Percentiles rank a stretch among this genome's conserved stretches.
Conservation (phyloP, 2,329 filamentous ascomycete species). For the Daldinia sp. region DNA sequence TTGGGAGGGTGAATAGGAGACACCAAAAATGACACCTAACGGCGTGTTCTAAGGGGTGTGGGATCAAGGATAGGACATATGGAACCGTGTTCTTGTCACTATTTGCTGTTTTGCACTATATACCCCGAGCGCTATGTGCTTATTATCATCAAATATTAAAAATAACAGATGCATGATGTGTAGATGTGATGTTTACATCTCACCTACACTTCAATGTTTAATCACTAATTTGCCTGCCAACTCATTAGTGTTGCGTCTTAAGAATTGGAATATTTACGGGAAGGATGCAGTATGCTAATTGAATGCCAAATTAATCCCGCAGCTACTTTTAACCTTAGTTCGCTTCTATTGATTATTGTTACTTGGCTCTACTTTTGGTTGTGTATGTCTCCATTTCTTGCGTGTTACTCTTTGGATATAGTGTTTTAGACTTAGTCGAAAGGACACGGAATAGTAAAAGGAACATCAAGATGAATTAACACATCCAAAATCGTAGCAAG, state of each 20-base stretch:
- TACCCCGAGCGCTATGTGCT: slow-evolving; percentile 28
- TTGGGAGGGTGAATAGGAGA: slow-evolving; percentile 23
- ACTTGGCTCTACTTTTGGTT: no score
- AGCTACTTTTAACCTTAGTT: no score
- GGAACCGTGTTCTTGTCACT: slow-evolving; percentile 5
- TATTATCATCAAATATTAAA: not conserved
- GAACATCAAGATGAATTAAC: not conserved
- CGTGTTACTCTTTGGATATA: no score
- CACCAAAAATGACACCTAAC: slow-evolving; percentile 19
- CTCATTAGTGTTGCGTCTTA: not conserved
- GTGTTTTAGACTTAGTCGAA: no score
- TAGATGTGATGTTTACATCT: slow-evolving; percentile 7
- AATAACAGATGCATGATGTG: not conserved
- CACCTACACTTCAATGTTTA: not conserved
- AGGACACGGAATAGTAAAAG: not conserved
- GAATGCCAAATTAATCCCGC: no score
- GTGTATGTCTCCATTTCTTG: no score
- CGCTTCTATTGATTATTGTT: no score
- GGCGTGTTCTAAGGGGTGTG: slow-evolving; percentile 2
- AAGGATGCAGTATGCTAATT: not conserved
- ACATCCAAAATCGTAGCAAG: not conserved
- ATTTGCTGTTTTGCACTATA: slow-evolving; percentile 23
- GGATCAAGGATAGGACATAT: slow-evolving; percentile 7
- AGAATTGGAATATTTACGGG: not conserved
- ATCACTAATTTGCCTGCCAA: not conserved